Percentiles rank a stretch among this genome's conserved stretches.
These are phyloP conservation scores for Erigeron canadensis DNA, from an alignment of 129 eudicot genomes.

Conservation along the genomic window DNA sequence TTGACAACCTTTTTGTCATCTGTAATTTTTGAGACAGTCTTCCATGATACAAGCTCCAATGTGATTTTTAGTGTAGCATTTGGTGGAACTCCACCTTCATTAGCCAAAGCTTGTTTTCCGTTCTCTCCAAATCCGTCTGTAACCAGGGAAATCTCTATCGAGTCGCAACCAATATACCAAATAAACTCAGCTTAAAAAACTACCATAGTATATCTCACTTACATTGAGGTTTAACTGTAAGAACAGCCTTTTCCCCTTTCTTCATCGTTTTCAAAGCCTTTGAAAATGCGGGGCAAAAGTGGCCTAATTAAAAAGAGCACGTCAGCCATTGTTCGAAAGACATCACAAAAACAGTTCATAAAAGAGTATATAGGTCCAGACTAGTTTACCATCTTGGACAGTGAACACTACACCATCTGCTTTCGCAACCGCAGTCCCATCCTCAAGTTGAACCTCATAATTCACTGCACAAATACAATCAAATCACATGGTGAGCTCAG, in stretches of 20 bases:
- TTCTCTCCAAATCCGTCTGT: constrained; percentile 97
- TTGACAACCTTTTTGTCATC: constrained; percentile 80
- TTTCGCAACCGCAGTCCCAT: constrained; percentile 66
- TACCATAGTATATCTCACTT: constrained; percentile 24
- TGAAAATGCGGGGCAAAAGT: constrained; percentile 80
- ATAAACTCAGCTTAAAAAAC: not conserved
- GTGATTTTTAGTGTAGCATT: constrained; percentile 63
- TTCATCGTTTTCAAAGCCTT: constrained; percentile 96
- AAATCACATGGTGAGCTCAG: not conserved
- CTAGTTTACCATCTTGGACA: constrained; percentile 64
- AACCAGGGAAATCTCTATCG: not conserved
- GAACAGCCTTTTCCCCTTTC: constrained; percentile 80
- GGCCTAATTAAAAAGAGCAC: constrained; percentile 39
- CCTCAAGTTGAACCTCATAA: constrained; percentile 78
- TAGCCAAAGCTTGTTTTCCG: constrained; percentile 69
- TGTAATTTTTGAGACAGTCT: constrained; percentile 63
- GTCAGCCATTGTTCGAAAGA: not conserved
- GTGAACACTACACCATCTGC: constrained; percentile 80
- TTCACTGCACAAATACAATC: constrained; percentile 52
- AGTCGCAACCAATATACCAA: not conserved
- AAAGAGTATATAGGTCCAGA: not conserved
- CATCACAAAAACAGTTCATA: not conserved
- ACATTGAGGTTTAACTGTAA: constrained; percentile 90
- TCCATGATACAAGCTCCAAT: constrained; percentile 85
- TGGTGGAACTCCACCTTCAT: constrained; percentile 74